A percentile compares a stretch with the other conserved stretches of the same genome.
Conservation (phyloP, 108 stramenopile species). For the Skeletonema grethae region DNA sequence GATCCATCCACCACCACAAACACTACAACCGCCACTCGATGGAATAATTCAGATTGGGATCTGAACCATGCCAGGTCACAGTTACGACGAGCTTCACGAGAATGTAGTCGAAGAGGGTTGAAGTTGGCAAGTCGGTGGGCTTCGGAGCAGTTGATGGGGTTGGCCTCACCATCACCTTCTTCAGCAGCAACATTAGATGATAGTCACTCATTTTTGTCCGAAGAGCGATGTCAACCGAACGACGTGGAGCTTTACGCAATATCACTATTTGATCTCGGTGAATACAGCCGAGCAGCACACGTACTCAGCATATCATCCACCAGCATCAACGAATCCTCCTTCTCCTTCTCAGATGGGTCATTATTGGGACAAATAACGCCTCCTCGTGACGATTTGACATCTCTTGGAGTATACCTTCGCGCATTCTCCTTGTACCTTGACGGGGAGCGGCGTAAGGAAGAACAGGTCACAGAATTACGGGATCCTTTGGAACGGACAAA, state of each 20-base stretch:
- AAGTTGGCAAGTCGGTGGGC: constrained; percentile 84
- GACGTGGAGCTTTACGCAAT: constrained; percentile 68
- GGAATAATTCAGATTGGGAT: constrained; percentile 23
- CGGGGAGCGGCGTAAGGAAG: constrained; percentile 91
- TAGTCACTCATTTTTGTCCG: not conserved
- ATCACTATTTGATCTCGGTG: constrained; percentile 74
- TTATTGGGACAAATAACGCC: constrained; percentile 30
- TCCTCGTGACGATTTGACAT: constrained; percentile 53
- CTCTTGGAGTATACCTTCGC: constrained; percentile 71
- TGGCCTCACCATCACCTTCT: constrained; percentile 23
- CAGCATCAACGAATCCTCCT: constrained; percentile 6
- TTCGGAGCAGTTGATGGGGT: constrained; percentile 73
- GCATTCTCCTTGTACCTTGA: constrained; percentile 92
- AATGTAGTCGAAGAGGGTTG: constrained; percentile 52
- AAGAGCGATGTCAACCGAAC: constrained; percentile 23
- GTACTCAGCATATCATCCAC: constrained; percentile 37
- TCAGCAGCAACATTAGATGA: not conserved
- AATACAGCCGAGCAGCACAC: constrained; percentile 77
- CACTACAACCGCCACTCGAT: not conserved
- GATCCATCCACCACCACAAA: not conserved
- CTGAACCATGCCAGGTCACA: constrained; percentile 23
- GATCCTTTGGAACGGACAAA: constrained; percentile 55
- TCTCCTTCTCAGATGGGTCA: not conserved
- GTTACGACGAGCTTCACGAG: constrained; percentile 28
- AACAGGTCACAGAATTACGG: constrained; percentile 69